These are phyloP conservation scores for Cladosporium colombiae DNA, from an alignment of 2,329 filamentous ascomycete genomes.

Conservation along the genomic window DNA sequence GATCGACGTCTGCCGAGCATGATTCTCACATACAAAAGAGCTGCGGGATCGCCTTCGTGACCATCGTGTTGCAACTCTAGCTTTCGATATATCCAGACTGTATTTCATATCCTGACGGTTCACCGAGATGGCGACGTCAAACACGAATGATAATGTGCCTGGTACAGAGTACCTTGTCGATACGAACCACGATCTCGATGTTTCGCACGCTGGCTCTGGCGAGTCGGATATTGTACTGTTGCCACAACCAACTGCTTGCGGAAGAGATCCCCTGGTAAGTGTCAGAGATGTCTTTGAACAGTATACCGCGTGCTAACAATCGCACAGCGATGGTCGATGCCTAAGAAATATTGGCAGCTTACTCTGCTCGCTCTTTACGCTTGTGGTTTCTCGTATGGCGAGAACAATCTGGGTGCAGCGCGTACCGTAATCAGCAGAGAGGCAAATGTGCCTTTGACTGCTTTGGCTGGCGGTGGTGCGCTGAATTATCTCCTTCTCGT, in stretches of 20 bases:
- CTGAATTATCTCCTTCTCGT: slow-evolving; percentile 44
- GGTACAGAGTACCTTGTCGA: slow-evolving; percentile 41
- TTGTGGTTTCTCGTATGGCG: slow-evolving; percentile 44
- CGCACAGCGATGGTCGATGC: slow-evolving; percentile 33
- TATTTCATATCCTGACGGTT: no score
- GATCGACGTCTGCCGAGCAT: not conserved
- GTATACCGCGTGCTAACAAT: not conserved
- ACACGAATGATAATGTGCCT: slow-evolving; percentile 32
- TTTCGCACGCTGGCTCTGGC: slow-evolving; percentile 29
- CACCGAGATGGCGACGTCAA: not conserved
- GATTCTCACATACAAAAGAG: not conserved
- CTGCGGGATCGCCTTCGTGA: not conserved
- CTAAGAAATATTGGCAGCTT: slow-evolving; percentile 44
- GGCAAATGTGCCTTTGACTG: slow-evolving; percentile 41
- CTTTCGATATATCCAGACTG: not conserved
- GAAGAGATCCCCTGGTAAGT: slow-evolving; percentile 21
- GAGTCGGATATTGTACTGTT: slow-evolving; percentile 37
- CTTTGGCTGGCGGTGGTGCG: slow-evolving; percentile 46
- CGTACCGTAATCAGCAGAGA: slow-evolving; percentile 46
- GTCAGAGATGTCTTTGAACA: not conserved
- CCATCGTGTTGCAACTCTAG: not conserved
- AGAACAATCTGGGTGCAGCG: slow-evolving; percentile 45
- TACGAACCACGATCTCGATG: slow-evolving; percentile 25
- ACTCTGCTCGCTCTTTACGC: slow-evolving; percentile 44
- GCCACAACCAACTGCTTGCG: slow-evolving; percentile 37